A percentile compares a stretch with the other conserved stretches of the same genome.
phyloP scores from a whole-genome alignment of 768 basidiomycete species.

The Suillus subaureus region DNA sequence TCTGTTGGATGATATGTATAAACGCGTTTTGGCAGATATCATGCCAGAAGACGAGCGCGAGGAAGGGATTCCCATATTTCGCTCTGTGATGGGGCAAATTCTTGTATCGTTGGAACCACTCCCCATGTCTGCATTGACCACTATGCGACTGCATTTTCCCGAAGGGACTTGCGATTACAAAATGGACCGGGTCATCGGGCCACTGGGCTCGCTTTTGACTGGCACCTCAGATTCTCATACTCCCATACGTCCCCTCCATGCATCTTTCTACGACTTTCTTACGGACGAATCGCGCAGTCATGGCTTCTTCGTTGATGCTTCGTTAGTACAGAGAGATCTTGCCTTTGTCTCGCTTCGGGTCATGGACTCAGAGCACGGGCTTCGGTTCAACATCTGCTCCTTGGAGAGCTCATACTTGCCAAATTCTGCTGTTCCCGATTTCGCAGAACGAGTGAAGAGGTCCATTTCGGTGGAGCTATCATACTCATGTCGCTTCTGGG shows the following conservation, averaged over 20 bases:
- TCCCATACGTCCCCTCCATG: constrained; percentile 22
- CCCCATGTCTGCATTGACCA: neutral
- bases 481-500: constrained; percentile 37
- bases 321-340: neutral
- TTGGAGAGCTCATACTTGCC: constrained; percentile 28
- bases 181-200: neutral
- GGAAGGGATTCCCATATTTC: neutral
- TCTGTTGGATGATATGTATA: constrained; percentile 12
- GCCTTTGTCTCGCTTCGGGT: constrained; percentile 24
- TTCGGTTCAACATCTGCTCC: constrained; percentile 13
- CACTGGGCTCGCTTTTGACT: constrained; percentile 9
- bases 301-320: constrained; percentile 15
- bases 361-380: constrained; percentile 22
- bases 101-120: constrained; percentile 9
- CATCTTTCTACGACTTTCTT: constrained; percentile 32
- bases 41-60: neutral
- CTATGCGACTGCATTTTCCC: neutral
- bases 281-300: constrained; percentile 13
- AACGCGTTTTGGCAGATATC: neutral
- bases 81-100: constrained; percentile 7
- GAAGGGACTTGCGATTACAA: constrained; percentile 26
- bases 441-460: constrained; percentile 13
- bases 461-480: constrained; percentile 26
- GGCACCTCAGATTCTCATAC: neutral
- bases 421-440: constrained; percentile 24